These are phyloP conservation scores for Monosporascus sp. DNA, from an alignment of 2,329 filamentous ascomycete species.

Conservation along the genomic window DNA sequence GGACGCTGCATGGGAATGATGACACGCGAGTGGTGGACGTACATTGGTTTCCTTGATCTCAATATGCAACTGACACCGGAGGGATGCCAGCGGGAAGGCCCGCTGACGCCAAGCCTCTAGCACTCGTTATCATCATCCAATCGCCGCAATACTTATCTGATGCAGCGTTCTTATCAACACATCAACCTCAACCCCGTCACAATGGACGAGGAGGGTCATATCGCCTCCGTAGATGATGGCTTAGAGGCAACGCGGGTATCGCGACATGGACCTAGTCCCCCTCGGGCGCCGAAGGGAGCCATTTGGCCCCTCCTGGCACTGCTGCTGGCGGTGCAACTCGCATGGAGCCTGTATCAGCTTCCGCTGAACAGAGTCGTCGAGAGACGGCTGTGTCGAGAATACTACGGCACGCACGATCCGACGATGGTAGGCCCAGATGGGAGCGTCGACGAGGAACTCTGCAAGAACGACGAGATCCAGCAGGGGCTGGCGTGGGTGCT, in stretches of 20 bases:
- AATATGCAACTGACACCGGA: no score
- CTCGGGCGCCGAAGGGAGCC: neutral
- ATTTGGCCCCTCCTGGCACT: constrained; percentile 29
- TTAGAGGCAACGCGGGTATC: no score
- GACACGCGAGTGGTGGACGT: no score
- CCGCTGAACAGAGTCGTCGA: constrained; percentile 42
- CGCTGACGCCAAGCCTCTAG: no score
- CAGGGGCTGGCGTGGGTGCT: constrained; percentile 46
- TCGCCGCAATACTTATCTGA: no score
- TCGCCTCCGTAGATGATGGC: neutral
- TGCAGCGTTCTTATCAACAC: neutral
- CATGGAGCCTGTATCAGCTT: constrained; percentile 42
- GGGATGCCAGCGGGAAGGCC: no score
- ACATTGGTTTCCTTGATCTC: no score
- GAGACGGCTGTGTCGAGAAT: constrained; percentile 41
- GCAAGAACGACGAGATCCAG: constrained; percentile 49
- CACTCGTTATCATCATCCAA: no score
- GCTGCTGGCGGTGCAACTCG: constrained; percentile 40
- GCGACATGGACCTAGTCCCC: neutral
- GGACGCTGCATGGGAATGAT: no score
- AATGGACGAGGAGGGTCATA: neutral
- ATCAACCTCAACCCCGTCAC: neutral
- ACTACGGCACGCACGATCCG: constrained; percentile 39
- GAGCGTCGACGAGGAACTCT: constrained; percentile 43
- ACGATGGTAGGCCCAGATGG: constrained; percentile 28